Evolutionary conservation across 768 basidiomycete species (phyloP), one percentile per base, ranked within the genome.

Genomic region (Suillus weaverae): DNA sequence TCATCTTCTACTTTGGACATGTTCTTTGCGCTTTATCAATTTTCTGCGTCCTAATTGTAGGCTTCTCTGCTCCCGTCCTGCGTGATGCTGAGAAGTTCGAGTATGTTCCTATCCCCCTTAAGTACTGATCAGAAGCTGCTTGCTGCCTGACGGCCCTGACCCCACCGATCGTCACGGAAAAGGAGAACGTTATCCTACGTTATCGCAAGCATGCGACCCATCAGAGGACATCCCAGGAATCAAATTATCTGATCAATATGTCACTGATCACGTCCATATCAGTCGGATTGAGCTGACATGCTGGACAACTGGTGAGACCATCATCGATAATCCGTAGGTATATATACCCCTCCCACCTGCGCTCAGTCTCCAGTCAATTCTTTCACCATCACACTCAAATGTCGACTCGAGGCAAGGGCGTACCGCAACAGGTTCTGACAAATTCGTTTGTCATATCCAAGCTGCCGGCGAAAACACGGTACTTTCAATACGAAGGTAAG

Each of bases 401-500:
- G 43, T 48, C 32, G 33, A 22, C 50, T 44, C 56, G 60, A 13
- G n/a, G 61, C 11, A 59, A 4, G 11, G 57, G 57, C 1, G 41
- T 44, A 20, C 61, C 67, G 1, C 68, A 65, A 7, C 67, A 68
- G n/a, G 79, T 79, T 4, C 16, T 60, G 0, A 79, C 79, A 0
- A 79, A 79, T 36, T 77, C 74, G 0, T 80, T 74, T 63, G 72
- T 71, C 57, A 69, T 80, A 22, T 69, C 67, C 0, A 64, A 68
- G 0, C 67, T 78, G 14, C 78, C 78, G 1, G 3, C 0, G 63
- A 33, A 7, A 30, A 60, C 39, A 0, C 73, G 66, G 6, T 77
- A 78, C 2, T 67, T 68, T 50, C 77, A 79, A 14, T 79, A 77
- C 43, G 76, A 77, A 33, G 76, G 76, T 79, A 70, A 66, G 36